A percentile compares a stretch with the other conserved stretches of the same genome.
These are phyloP conservation scores for Boeremia lycopersici DNA, from an alignment of 2,329 filamentous ascomycete genomes.

Conservation along the genomic window DNA sequence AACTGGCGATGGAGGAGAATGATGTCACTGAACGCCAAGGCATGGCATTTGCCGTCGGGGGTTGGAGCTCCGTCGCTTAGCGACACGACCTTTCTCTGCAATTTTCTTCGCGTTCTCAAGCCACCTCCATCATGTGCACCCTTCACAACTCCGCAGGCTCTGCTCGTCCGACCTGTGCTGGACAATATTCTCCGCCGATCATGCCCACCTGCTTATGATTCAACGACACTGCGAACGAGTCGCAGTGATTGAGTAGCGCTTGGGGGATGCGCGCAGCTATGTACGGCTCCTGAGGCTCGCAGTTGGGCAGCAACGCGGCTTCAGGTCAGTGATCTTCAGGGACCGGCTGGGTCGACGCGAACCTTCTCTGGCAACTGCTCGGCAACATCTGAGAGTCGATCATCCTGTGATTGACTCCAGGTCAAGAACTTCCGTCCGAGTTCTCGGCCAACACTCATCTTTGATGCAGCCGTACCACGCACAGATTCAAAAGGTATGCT, in stretches of 20 bases:
- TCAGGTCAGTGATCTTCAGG: slow-evolving; percentile 13
- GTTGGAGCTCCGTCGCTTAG: slow-evolving; percentile 2
- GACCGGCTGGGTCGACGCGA: slow-evolving; percentile 23
- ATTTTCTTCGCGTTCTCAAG: slow-evolving; percentile 7
- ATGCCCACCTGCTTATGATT: neutral
- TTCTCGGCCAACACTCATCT: neutral
- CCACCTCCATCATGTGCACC: slow-evolving; percentile 15
- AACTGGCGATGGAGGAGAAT: neutral
- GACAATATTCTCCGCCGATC: neutral
- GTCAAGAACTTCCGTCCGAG: neutral
- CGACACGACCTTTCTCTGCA: slow-evolving; percentile 1
- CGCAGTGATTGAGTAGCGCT: neutral
- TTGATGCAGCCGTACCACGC: neutral
- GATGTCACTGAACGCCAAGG: slow-evolving; percentile 22
- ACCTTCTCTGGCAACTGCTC: slow-evolving; percentile 14
- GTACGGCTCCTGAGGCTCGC: slow-evolving; percentile 18
- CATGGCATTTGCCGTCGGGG: neutral
- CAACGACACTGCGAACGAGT: neutral
- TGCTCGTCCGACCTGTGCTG: neutral
- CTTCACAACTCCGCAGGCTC: neutral
- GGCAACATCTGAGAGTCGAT: slow-evolving; percentile 1
- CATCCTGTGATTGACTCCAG: neutral
- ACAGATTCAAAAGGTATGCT: slow-evolving; percentile 30
- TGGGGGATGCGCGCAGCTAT: neutral
- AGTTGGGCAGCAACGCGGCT: slow-evolving; percentile 32